Base-by-base conservation (phyloP, 768 basidiomycete species). In the Collybia nuda region DNA sequence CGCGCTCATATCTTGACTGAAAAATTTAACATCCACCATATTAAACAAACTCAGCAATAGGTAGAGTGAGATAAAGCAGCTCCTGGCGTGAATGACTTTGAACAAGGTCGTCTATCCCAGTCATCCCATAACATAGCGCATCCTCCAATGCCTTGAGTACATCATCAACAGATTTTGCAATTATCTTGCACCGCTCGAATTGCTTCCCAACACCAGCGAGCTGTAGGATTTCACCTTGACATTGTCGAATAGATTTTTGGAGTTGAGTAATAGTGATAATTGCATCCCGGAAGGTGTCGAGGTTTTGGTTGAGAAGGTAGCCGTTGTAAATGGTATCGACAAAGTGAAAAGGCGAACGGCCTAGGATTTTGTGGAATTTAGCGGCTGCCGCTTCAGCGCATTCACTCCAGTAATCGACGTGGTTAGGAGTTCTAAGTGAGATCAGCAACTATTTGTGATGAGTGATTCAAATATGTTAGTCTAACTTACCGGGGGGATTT, bases 301-400 rank as follows among this genome's bases (percentile, higher is more conserved):
- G 3, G 21, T 26, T 17, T 6, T 36, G n/a, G 19, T 24, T 2
- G 44, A 48, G 1, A 45, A 49, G 47, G 51, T 53, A 19, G 18
- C 22, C 32, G 14, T 19, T 22, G 6, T 44, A 35, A 11, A 17
- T 15, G 12, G 24, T 17, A 15, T 15, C 47, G 26, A 26, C 18
- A 6, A 6, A 18, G 2, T n/a, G n/a, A 15, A 15, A 15, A 3
- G 22, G n/a, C 2, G 6, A 38, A 6, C 4, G 23, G 2, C 4
- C 44, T 3, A 44, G 56, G 57, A 48, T 55, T 40, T 53, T 48
- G 2, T 56, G 56, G 36, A 37, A 37, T 19, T 9, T 9, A 4
- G 32, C 2, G 7, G 3, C 32, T 2, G 12, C 9, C 6, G 3
- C 2, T 32, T 32, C 32, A 11, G 32, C 32, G 6, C 3, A 3